phyloP scores from a whole-genome alignment of 225 moss, liverwort and hornwort genomes.

The Physcomitrium patens region DNA sequence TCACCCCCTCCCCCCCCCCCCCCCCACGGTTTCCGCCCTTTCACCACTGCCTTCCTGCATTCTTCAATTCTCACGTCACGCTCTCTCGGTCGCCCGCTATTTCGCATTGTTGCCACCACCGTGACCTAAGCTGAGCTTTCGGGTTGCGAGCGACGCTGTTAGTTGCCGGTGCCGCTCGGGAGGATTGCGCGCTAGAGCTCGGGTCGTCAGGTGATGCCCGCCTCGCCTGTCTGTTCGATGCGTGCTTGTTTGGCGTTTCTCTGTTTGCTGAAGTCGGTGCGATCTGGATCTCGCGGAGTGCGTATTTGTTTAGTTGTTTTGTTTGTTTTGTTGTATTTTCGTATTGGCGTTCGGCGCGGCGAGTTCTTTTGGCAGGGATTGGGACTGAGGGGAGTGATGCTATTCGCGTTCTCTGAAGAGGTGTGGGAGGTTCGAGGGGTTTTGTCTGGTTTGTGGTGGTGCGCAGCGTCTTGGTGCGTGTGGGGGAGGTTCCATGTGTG shows the following conservation, averaged over 20 bases:
- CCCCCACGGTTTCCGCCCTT: not conserved
- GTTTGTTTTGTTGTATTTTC: not conserved
- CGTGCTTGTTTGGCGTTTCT: not conserved
- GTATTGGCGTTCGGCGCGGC: not conserved
- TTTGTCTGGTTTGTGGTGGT: slow-evolving; percentile 27
- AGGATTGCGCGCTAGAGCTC: not conserved
- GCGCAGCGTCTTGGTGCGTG: not conserved
- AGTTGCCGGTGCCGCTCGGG: not conserved
- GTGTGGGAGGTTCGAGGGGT: not conserved
- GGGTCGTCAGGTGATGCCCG: slow-evolving; percentile 19
- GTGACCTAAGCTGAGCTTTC: slow-evolving; percentile 16
- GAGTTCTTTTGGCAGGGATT: slow-evolving; percentile 8
- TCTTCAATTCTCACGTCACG: slow-evolving; percentile 36
- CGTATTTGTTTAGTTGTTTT: not conserved
- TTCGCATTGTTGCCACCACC: slow-evolving; percentile 20
- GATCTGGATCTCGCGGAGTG: slow-evolving; percentile 26
- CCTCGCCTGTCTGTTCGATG: not conserved
- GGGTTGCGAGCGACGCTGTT: not conserved
- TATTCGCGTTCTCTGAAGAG: not conserved
- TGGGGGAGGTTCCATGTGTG: not conserved
- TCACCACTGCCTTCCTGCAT: not conserved
- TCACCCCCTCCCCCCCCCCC: not conserved
- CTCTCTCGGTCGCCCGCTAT: not conserved
- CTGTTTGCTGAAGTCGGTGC: slow-evolving; percentile 16
- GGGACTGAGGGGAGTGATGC: not conserved